phyloP scores from a whole-genome alignment of 345 rosid species.

The Microthlaspi erraticum region DNA sequence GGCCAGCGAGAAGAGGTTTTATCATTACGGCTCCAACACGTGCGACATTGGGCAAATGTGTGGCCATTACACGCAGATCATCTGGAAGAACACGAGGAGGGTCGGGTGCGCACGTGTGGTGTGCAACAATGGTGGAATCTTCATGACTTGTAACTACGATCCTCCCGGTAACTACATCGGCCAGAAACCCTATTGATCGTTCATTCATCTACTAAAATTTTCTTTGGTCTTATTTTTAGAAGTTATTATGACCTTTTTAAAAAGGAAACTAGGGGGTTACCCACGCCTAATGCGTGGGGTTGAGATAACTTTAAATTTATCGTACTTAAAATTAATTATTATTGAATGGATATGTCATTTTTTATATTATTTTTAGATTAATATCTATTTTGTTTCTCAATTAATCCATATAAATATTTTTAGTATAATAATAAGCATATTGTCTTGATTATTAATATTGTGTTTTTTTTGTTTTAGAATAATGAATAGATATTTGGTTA shows the following conservation, averaged over 20 bases:
- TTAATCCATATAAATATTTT: too few species aligned
- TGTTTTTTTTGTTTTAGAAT: too few species aligned
- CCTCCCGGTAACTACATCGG: conserved; percentile 90
- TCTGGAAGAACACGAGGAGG: conserved; percentile 70
- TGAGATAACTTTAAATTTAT: too few species aligned
- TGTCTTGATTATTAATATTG: too few species aligned
- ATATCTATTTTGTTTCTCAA: too few species aligned
- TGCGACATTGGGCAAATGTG: conserved; percentile 73
- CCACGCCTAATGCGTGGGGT: too few species aligned
- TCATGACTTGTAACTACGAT: conserved; percentile 91
- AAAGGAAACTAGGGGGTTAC: too few species aligned
- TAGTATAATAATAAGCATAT: too few species aligned
- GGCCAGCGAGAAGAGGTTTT: conserved; percentile 80
- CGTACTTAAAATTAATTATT: too few species aligned
- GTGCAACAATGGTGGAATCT: conserved; percentile 77
- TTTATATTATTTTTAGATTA: too few species aligned
- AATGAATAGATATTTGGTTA: too few species aligned
- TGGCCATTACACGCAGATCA: conserved; percentile 88
- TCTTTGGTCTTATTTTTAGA: conserved; percentile 29
- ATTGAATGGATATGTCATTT: too few species aligned
- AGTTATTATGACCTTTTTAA: background rate
- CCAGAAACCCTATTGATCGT: conserved; percentile 62
- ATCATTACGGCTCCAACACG: conserved; percentile 55
- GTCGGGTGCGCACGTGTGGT: conserved; percentile 81
- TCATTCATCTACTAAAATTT: conserved; percentile 14